Evolutionary conservation across 2,329 filamentous ascomycete genomes (phyloP), one percentile per base, ranked within the genome.

Genomic region (Diaporthe eres): DNA sequence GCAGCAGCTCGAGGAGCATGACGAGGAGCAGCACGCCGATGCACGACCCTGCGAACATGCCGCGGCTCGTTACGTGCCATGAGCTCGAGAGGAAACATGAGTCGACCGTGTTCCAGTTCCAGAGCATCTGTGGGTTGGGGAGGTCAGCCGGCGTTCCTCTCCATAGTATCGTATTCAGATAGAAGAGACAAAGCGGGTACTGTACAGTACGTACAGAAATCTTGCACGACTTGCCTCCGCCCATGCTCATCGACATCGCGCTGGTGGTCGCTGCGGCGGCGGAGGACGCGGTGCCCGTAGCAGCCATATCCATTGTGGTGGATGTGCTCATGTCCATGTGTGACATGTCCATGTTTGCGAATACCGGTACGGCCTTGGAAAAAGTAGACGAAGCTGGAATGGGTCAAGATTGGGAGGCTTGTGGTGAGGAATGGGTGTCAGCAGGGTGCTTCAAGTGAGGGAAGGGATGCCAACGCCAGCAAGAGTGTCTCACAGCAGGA

Each of bases 21-120:
- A 92, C 90, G n/a, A 93, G 87, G 17, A 88, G 82, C 58, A 90
- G 85, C 12, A 90, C 88, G 71, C 90, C 90, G 78, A 92, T 88
- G 81, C 91, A 92, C 34, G 88, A 89, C 17, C 89, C 90, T 22
- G 89, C 90, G 80, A 92, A 92, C 86, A 89, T 90, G 80, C 86
- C 88, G 22, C 81, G 82, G 49, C 88, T 89, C 8, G 83, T 88
- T 80, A 92, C 87, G 79, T 90, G 89, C 91, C 91, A 93, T 57
- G 86, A 86, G 10, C 79, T 78, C 31, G 90, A 83, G 75, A 93
- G 84, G 83, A 93, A 92, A 82, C 74, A 90, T 44, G 88, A 83
- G 79, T 90, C 87, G 79, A 90, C 84, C 10, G 88, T 87, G 77
- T 88, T 84, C 89, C 89, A 90, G 78, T 90, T 91, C 89, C 89